Base-by-base conservation (phyloP, 768 basidiomycete species). In the Leccinum incarnatum region DNA sequence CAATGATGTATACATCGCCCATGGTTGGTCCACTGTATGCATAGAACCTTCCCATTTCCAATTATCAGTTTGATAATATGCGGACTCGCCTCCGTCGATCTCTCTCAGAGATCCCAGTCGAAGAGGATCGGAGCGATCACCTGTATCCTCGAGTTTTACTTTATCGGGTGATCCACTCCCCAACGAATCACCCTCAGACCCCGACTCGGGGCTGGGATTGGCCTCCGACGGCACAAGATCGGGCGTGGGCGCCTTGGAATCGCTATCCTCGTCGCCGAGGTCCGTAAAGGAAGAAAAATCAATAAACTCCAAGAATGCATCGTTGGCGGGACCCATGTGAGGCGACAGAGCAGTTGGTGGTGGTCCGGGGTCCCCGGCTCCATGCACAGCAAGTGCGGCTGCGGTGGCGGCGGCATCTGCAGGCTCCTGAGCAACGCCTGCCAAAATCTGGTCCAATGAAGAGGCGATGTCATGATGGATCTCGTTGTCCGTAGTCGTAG, bases 21-120 rank as follows among this genome's bases (percentile, higher is more conserved):
- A 92, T 23, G 87, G 79, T 67, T 82, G 84, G 6, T 91, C 89
- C 61, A 79, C 68, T 46, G 81, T 74, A 59, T 79, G 74, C 88
- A 91, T 89, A 36, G 78, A 69, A 62, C 81, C 79, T 55, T 89
- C 89, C 83, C 84, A 92, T 74, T 88, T 91, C 86, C 86, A 92
- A 45, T 80, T 80, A 34, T 65, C 62, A 19, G 65, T 32, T 61
- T 77, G 74, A 74, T 83, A 91, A 69, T 86, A 90, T 50, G 86
- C 79, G 17, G 83, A 81, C 75, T 90, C 88, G 53, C 89, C 88
- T 45, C 87, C 87, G 65, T 90, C 87, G 36, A 91, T 83, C 70
- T 88, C 88, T 68, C 83, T 83, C 77, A 83, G 84, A 54, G 81
- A 71, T 49, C 84, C 83, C 37, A 88, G 72, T 52, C 84, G 79